phyloP scores from a whole-genome alignment of 2,329 filamentous ascomycete species.

The Aureobasidium musti region DNA sequence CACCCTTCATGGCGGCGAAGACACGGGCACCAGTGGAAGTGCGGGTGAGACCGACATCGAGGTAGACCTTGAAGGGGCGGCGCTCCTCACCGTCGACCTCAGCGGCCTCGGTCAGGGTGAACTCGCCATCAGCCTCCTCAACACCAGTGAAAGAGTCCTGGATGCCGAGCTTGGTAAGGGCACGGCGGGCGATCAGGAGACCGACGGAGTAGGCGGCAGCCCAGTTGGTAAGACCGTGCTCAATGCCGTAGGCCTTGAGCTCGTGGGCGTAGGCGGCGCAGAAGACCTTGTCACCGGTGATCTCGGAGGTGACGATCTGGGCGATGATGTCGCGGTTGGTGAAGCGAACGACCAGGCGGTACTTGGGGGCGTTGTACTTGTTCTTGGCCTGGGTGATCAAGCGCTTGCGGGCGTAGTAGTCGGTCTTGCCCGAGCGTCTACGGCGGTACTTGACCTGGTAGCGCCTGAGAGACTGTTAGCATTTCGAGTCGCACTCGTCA shows the following conservation, averaged over 20 bases:
- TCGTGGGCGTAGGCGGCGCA: slow-evolving; percentile 92
- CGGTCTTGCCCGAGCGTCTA: slow-evolving; percentile 94
- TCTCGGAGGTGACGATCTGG: slow-evolving; percentile 96
- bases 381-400: slow-evolving; percentile 99
- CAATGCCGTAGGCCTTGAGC: slow-evolving; percentile 95
- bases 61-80: slow-evolving; percentile 98
- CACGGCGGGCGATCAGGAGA: slow-evolving; percentile 94
- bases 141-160: slow-evolving; percentile 93
- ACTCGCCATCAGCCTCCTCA: slow-evolving; percentile 96
- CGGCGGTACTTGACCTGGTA: slow-evolving; percentile 99
- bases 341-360: slow-evolving; percentile 91
- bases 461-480: slow-evolving; percentile 58
- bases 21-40: slow-evolving; percentile 98
- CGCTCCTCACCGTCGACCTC: slow-evolving; percentile 85
- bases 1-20: slow-evolving; percentile 99
- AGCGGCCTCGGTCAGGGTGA: slow-evolving; percentile 88
- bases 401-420: slow-evolving; percentile 99
- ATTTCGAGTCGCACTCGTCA: not conserved
- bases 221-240: slow-evolving; percentile 99
- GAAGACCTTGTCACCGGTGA: slow-evolving; percentile 98
- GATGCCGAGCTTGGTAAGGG: slow-evolving; percentile 93
- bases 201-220: slow-evolving; percentile 94
- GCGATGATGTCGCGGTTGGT: slow-evolving; percentile 92
- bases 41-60: slow-evolving; percentile 95
- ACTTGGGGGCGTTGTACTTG: slow-evolving; percentile 99